Evolutionary conservation across 805 yeast species (phyloP), one percentile per base, ranked within the genome.

Genomic region (Candida vartiovaarae): DNA sequence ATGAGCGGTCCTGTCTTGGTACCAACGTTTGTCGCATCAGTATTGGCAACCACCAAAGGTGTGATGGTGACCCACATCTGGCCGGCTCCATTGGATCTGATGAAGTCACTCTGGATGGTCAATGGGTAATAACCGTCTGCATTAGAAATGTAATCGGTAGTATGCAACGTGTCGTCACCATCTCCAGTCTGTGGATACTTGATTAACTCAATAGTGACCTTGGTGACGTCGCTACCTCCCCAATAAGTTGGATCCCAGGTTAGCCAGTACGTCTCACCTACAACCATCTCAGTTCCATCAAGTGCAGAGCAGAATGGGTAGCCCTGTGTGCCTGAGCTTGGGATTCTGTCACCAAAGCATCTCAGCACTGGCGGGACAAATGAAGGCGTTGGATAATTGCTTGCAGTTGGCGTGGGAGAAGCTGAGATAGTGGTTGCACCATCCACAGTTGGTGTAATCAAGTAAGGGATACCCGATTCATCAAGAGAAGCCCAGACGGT

Each of bases 231-330:
- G 24, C 50, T 44, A 29, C 70, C 66, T 29, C 65, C 64, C 66
- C 68, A 71, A 53, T 65, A 71, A 2, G 64, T 43, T 44, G 76
- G 73, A 45, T 71, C 74, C 75, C 75, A 70, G 11, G 75, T 70
- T 46, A 70, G 54, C 73, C 74, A 71, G 52, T 71, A 71, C 7
- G 71, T 70, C 55, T 71, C 72, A 34, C 74, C 75, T 34, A 65
- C 66, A n/a, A 71, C 60, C 40, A 68, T 52, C 52, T 70, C 75
- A 7, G 75, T 61, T 39, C 70, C 72, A 49, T 67, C 65, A 9
- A 44, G 43, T 9, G 62, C 59, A 23, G 70, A 57, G 52, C 76
- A 71, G 60, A 71, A 70, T 36, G 76, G 75, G 43, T 62, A 63
- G 3, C 64, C 64, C 11, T 55, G 56, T 5, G 53, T 36, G 31